Evolutionary conservation across 2,329 filamentous ascomycete genomes (phyloP), one percentile per base, ranked within the genome.

Genomic region (Fusarium brevicatenulatum): DNA sequence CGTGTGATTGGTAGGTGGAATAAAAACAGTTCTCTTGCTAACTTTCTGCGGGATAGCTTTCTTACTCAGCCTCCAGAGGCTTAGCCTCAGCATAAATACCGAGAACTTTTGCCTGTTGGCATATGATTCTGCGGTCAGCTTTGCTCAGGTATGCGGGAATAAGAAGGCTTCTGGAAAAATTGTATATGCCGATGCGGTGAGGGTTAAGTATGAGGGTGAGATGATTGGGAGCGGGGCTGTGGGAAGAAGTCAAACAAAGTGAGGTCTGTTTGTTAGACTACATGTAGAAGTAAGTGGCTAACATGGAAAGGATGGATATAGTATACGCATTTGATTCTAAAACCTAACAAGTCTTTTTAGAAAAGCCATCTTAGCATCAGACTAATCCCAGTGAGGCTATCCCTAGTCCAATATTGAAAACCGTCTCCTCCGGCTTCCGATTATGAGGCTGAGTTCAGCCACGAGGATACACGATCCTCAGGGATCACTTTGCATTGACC

Each of bases 341-440:
- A 21, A 2, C 25, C 25, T 12, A 15, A 6, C 12, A 15, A 21
- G 12, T 15, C 12, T 30, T 13, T 10, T 2, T 5, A 7, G 10
- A 7, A 4, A 30, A 21, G 13, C 6, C 21, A 15, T 7, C 7
- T 9, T 15, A 18, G 28, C 13, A 12, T 15, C 16, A 11, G n/a
- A 25, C 0, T 4, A 3, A 11, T 25, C 2, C 15, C 16, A 36
- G n/a, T 2, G n/a, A 52, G 2, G 9, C 12, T 18, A 25, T 34
- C 30, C 19, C n/a, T 15, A 4, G n/a, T 23, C 0, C 12, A 36
- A 36, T 3, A 0, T 5, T 34, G 4, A 19, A 50, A 5, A 4
- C 12, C 0, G n/a, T 25, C 9, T 52, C 30, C 7, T 23, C 30
- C 47, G 47, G 30, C 16, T 52, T 52, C 30, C 16, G 47, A 5